Evolutionary conservation across 148 eudicot genomes (phyloP), one percentile per base, ranked within the genome.

Genomic region (Vaccinium vitisidaea): DNA sequence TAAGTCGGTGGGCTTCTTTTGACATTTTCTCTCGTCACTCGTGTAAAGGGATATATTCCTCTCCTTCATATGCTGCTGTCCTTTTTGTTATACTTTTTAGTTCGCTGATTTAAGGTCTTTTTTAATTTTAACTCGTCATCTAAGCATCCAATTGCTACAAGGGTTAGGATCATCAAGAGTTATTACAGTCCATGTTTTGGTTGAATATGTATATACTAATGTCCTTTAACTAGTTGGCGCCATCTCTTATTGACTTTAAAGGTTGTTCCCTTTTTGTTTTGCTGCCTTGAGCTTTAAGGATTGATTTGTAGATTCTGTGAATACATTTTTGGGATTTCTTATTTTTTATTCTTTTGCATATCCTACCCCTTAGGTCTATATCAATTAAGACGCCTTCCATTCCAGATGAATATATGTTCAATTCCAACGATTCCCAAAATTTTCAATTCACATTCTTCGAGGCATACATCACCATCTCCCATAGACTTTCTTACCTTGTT

Each of bases 71-170:
- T 36, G 77, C 32, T 48, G 15, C 48, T n/a, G n/a, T n/a, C n/a
- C 53, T 76, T 48, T 76, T 48, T 21, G 52, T 76, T 48, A 4
- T 12, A 67, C 6, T 25, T 53, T 78, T 30, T 77, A 9, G 36
- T 25, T 77, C 52, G 32, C 21, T 52, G 80, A 78, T 50, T 27
- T 53, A 78, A 49, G n/a, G 80, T 78, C 58, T 50, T 77, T 50
- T n/a, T 25, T 36, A 30, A 5, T 73, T 6, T 73, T 75, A 74
- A 18, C 30, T 36, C 11, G 5, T 75, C 32, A 49, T 77, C 53
- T 77, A 23, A n/a, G 56, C 10, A 50, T 77, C 43, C 80, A 52
- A 53, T 15, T 77, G 9, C 36, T 53, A 13, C 39, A 23, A 78
- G 3, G 81, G 80, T 50, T 77, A 23, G 80, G 14, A 23, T 49